Base-by-base conservation (phyloP, 1,284 basidiomycete genomes). In the Anthracocystis walkeri region DNA sequence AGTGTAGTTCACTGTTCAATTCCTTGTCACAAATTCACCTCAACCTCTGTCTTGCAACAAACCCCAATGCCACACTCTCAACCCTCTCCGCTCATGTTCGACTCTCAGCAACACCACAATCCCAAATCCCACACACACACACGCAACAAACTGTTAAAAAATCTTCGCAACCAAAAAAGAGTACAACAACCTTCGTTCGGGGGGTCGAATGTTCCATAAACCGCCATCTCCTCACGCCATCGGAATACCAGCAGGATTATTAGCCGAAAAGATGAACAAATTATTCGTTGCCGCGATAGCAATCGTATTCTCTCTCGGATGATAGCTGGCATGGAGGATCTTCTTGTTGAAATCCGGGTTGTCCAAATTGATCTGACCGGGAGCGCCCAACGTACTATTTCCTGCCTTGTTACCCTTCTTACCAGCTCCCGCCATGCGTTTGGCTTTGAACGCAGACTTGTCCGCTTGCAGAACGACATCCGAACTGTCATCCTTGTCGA, bases 401-500 rank as follows among this genome's bases (percentile, higher is more conserved):
- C 88, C 90, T 20, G 89, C 87, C 83, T 92, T 92, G 81, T 88
- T 89, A 48, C 90, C 90, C 38, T 90, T 89, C 65, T 93, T 87
- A 12, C 92, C 91, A 0, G 92, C 92, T 18, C 92, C 82, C n/a
- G 80, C 79, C 58, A 75, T 82, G 89, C 98, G 97, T 91, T 98
- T 99, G 53, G 94, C 94, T 87, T 99, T 99, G 89, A 99, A 99
- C 6, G 96, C 96, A 16, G 94, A 96, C 87, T 99, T 99, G 88
- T 99, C 97, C 6, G 97, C 97, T 87, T 99, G 97, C 63, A 99
- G 87, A 16, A 98, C 94, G 40, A 97, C 91, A 83, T 98, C 96
- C 72, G 91, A 92, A 79, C 92, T 87, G 45, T 92, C 92, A 72
- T 97, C 94, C 75, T 92, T 91, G 86, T 99, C 96, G 87, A 95